phyloP scores from a whole-genome alignment of 1,284 basidiomycete genomes.

The Ceratobasidium sp. region DNA sequence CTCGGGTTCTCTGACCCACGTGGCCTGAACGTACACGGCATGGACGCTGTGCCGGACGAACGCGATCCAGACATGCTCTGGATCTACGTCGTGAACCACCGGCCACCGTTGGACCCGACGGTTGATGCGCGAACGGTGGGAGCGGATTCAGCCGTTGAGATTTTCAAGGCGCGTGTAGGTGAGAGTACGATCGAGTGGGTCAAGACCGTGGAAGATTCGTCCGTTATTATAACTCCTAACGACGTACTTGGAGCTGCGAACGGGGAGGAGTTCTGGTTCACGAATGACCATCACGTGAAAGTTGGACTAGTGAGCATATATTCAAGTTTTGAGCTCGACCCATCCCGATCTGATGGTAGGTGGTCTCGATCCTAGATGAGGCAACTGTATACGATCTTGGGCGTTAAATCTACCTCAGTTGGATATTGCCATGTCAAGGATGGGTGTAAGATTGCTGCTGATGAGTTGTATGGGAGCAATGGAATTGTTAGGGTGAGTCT shows the following conservation, averaged over 20 bases:
- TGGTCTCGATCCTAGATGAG: slow-evolving; percentile 54
- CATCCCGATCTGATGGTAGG: background rate
- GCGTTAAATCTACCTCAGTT: slow-evolving; percentile 57
- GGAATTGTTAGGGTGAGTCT: slow-evolving; percentile 62
- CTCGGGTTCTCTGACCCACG: slow-evolving; percentile 55
- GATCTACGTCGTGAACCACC: slow-evolving; percentile 76
- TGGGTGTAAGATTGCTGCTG: slow-evolving; percentile 67
- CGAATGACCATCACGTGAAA: slow-evolving; percentile 70
- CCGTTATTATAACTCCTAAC: slow-evolving; percentile 71
- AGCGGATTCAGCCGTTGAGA: slow-evolving; percentile 77
- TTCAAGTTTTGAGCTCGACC: background rate
- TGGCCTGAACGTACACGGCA: slow-evolving; percentile 71
- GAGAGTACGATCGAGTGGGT: slow-evolving; percentile 63
- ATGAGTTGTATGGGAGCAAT: slow-evolving; percentile 61
- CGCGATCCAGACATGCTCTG: slow-evolving; percentile 64
- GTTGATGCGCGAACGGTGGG: slow-evolving; percentile 60
- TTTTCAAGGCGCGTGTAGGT: slow-evolving; percentile 68
- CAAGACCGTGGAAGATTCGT: slow-evolving; percentile 65
- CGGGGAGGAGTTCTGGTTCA: slow-evolving; percentile 70
- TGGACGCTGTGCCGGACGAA: slow-evolving; percentile 73
- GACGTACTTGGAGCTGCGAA: slow-evolving; percentile 71
- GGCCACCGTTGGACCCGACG: slow-evolving; percentile 56
- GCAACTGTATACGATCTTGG: slow-evolving; percentile 45
- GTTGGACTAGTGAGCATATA: slow-evolving; percentile 60
- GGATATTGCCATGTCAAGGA: slow-evolving; percentile 67